These are phyloP conservation scores for Quercus ilex DNA, from an alignment of 306 rosid genomes.

Conservation along the genomic window DNA sequence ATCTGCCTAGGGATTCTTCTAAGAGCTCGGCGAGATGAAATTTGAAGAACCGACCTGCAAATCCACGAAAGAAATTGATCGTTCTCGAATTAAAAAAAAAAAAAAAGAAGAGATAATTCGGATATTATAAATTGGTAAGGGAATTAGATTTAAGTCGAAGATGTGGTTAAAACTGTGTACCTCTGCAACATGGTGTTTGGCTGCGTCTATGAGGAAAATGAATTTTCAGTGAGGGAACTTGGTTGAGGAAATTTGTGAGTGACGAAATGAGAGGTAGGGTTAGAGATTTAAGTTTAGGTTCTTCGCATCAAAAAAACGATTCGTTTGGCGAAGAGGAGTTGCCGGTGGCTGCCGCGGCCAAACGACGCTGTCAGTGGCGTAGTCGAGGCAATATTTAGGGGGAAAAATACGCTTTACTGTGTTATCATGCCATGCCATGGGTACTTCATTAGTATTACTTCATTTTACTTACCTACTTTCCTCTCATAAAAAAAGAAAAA, in stretches of 20 bases:
- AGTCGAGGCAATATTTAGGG: too few relatives aligned
- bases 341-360: background rate
- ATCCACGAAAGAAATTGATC: slow-evolving; percentile 12
- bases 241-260: slow-evolving; percentile 3
- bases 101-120: background rate
- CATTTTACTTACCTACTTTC: too few relatives aligned
- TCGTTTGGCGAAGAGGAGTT: background rate
- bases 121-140: background rate
- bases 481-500: accelerated
- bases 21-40: slow-evolving; percentile 51
- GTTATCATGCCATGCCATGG: too few relatives aligned
- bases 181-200: slow-evolving; percentile 50
- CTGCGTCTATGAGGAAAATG: background rate
- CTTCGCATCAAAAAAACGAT: background rate
- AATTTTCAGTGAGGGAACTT: background rate
- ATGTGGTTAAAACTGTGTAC: slow-evolving; percentile 9
- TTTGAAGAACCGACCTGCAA: slow-evolving; percentile 66
- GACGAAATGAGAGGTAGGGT: background rate
- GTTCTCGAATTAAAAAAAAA: background rate
- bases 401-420: too few relatives aligned
- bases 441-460: too few relatives aligned
- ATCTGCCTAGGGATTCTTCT: slow-evolving; percentile 53
- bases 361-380: background rate
- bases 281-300: background rate
- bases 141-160: too few relatives aligned